These are phyloP conservation scores for Isabelozyma heimii DNA, from an alignment of 805 yeast genomes.

Conservation along the genomic window DNA sequence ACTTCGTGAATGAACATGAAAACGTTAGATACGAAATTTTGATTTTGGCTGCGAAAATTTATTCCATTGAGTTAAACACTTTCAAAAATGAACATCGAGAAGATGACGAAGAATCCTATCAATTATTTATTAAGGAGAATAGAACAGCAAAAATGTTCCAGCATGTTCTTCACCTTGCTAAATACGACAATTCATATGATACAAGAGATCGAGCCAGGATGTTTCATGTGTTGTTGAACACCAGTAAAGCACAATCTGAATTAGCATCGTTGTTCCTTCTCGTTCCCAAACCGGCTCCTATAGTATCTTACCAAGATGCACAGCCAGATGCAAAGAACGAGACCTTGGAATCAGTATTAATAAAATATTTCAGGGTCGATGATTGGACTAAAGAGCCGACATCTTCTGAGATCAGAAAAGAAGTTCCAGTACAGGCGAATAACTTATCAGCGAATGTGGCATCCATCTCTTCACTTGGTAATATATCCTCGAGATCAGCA, in stretches of 20 bases:
- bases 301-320: constrained; percentile 22
- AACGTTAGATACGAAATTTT: constrained; percentile 69
- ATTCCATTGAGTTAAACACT: constrained; percentile 52
- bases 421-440: constrained; percentile 13
- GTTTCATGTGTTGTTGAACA: constrained; percentile 58
- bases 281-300: constrained; percentile 71
- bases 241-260: constrained; percentile 41
- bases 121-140: constrained; percentile 9
- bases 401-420: constrained; percentile 26
- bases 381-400: constrained; percentile 43
- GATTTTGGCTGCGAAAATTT: constrained; percentile 69
- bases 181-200: constrained; percentile 73
- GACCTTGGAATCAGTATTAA: constrained; percentile 5
- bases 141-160: constrained; percentile 52
- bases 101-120: constrained; percentile 8
- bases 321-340: constrained; percentile 5
- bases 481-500: constrained; percentile 10
- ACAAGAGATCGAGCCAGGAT: constrained; percentile 83
- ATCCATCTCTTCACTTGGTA: constrained; percentile 7
- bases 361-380: constrained; percentile 26
- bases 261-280: constrained; percentile 70
- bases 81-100: constrained; percentile 21
- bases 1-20: constrained; percentile 53
- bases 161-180: constrained; percentile 59
- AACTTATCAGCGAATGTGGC: constrained; percentile 9